A percentile compares a stretch with the other conserved stretches of the same genome.
Evolutionary conservation across 352 stramenopile genomes (phyloP).

Genomic region (Elongisporangium prolatum): DNA sequence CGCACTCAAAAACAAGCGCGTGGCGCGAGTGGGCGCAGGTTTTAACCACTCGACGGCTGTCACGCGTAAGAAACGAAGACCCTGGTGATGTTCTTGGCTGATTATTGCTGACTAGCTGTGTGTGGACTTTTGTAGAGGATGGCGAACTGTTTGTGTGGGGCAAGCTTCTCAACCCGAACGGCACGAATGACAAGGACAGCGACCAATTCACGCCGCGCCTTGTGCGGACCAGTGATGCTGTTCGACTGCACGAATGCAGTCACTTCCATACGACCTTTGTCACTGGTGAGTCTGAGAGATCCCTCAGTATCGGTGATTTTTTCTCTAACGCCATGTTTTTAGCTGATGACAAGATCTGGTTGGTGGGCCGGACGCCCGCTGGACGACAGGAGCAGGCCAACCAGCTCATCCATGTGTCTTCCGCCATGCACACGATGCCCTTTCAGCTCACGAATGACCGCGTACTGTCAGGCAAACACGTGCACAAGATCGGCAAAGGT

Average conservation of each 20-base stretch:
- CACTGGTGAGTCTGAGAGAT: slow-evolving; percentile 37
- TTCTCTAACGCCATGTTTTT: slow-evolving; percentile 9
- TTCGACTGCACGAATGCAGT: slow-evolving; percentile 68
- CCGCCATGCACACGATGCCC: slow-evolving; percentile 66
- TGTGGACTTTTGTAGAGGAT: slow-evolving; percentile 25
- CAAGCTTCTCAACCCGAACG: slow-evolving; percentile 72
- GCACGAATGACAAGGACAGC: slow-evolving; percentile 47
- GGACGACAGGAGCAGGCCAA: slow-evolving; percentile 50
- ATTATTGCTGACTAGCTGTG: slow-evolving; percentile 4
- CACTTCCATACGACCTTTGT: slow-evolving; percentile 84
- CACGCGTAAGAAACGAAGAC: slow-evolving; percentile 26
- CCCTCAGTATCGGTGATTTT: neutral
- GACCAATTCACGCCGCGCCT: slow-evolving; percentile 75
- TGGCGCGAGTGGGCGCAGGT: slow-evolving; percentile 63
- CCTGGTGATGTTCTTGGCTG: neutral
- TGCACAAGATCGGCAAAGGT: slow-evolving; percentile 70
- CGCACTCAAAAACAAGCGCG: slow-evolving; percentile 62
- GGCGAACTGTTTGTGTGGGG: slow-evolving; percentile 84
- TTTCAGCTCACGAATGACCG: slow-evolving; percentile 56
- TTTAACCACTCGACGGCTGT: slow-evolving; percentile 81
- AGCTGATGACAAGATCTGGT: slow-evolving; percentile 75
- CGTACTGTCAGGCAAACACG: slow-evolving; percentile 33
- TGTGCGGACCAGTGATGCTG: slow-evolving; percentile 59
- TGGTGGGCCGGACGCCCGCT: slow-evolving; percentile 71
- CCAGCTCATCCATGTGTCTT: slow-evolving; percentile 48